A percentile compares a stretch with the other conserved stretches of the same genome.
Evolutionary conservation across 768 basidiomycete genomes (phyloP).

Genomic region (Candolleomyces efflorescens): DNA sequence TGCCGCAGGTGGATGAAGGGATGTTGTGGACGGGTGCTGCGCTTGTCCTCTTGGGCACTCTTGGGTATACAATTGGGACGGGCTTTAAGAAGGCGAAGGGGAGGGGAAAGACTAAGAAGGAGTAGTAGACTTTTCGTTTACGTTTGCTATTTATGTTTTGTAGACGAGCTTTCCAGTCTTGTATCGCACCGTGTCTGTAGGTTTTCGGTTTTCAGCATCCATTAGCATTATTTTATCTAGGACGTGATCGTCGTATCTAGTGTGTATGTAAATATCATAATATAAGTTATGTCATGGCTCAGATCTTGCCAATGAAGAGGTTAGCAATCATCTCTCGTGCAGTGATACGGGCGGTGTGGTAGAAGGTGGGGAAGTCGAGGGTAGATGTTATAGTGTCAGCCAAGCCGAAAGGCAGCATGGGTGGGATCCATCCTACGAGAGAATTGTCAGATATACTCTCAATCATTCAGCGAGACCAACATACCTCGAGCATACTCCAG

Average conservation of each 20-base stretch:
- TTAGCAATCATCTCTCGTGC: slow-evolving; percentile 83
- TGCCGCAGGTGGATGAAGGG: slow-evolving; percentile 29
- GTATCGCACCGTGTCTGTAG: too few species aligned
- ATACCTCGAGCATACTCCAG: slow-evolving; percentile 91
- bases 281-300: slow-evolving; percentile 11
- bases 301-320: slow-evolving; percentile 84
- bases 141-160: neutral
- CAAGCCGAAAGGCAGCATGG: slow-evolving; percentile 94
- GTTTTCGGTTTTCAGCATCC: too few species aligned
- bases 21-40: slow-evolving; percentile 69
- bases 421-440: slow-evolving; percentile 86
- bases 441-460: neutral
- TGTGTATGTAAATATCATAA: neutral
- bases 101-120: slow-evolving; percentile 18
- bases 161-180: too few species aligned
- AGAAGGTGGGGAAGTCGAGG: slow-evolving; percentile 80
- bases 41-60: slow-evolving; percentile 66
- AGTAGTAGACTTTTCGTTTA: slow-evolving; percentile 1
- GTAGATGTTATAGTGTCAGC: slow-evolving; percentile 86
- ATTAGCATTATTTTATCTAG: too few species aligned
- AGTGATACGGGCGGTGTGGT: slow-evolving; percentile 71
- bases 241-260: neutral
- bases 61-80: slow-evolving; percentile 56
- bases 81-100: slow-evolving; percentile 16
- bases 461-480: slow-evolving; percentile 16